Evolutionary conservation across 805 yeast species (phyloP).

Genomic region (Brettanomyces naardenensis): DNA sequence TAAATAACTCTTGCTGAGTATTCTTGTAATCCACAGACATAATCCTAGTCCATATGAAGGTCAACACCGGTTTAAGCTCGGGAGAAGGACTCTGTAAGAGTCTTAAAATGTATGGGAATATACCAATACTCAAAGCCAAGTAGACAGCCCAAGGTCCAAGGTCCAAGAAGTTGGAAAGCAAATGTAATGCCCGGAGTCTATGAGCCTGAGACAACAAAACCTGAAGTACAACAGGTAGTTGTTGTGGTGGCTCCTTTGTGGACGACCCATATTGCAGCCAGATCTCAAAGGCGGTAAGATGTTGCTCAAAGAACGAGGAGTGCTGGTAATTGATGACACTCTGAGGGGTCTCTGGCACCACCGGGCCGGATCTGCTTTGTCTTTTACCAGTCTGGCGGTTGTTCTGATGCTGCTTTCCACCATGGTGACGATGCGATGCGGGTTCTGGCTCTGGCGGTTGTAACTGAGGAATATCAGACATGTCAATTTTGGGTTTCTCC

Average conservation of each 20-base stretch:
- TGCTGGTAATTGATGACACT: slow-evolving; percentile 60
- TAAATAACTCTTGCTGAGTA: slow-evolving; percentile 86
- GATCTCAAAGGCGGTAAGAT: slow-evolving; percentile 89
- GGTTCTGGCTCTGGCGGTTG: slow-evolving; percentile 17
- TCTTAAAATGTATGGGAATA: slow-evolving; percentile 89
- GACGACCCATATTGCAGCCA: slow-evolving; percentile 92
- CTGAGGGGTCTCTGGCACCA: slow-evolving; percentile 1
- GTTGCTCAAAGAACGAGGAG: slow-evolving; percentile 92
- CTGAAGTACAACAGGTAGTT: slow-evolving; percentile 87
- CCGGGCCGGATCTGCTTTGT: not conserved
- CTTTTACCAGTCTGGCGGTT: not conserved
- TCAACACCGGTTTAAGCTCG: slow-evolving; percentile 86
- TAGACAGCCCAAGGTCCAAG: slow-evolving; percentile 98
- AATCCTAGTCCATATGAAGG: slow-evolving; percentile 95
- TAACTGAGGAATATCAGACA: slow-evolving; percentile 23
- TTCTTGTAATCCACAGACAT: slow-evolving; percentile 90
- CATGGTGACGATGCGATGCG: slow-evolving; percentile 1
- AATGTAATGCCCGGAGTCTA: slow-evolving; percentile 77
- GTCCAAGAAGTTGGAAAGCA: slow-evolving; percentile 81
- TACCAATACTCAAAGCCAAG: slow-evolving; percentile 85
- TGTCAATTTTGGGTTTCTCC: slow-evolving; percentile 18
- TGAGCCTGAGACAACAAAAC: slow-evolving; percentile 92
- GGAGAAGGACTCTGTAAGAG: slow-evolving; percentile 91
- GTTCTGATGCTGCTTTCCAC: slow-evolving; percentile 4
- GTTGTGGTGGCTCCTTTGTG: slow-evolving; percentile 84